Conservation (phyloP, 177 flowering plant genomes). For the Telopea speciosissima region DNA sequence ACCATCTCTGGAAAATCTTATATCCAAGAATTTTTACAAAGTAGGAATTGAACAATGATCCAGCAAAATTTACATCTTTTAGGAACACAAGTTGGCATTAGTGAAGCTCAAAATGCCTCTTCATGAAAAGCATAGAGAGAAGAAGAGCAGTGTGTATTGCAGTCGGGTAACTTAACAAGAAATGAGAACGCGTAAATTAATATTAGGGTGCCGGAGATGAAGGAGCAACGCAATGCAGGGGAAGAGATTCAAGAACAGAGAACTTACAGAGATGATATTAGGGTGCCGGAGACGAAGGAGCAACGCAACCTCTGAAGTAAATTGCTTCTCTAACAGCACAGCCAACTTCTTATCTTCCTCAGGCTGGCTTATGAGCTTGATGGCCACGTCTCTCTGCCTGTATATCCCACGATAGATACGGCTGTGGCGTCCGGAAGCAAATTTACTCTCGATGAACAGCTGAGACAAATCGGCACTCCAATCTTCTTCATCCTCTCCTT, state of each 20-base stretch:
- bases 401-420: constrained; percentile 84
- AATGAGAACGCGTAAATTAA: too few relatives aligned
- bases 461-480: constrained; percentile 96
- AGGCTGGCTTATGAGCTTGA: constrained; percentile 86
- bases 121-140: too few relatives aligned
- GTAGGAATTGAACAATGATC: not conserved
- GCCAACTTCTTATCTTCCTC: constrained; percentile 82
- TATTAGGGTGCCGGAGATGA: too few relatives aligned
- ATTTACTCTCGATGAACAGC: constrained; percentile 63
- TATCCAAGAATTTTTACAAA: not conserved
- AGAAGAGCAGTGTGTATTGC: too few relatives aligned
- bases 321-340: constrained; percentile 57
- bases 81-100: not conserved
- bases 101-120: not conserved
- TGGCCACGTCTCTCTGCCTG: constrained; percentile 76
- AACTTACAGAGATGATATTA: constrained; percentile 80
- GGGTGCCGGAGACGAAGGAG: constrained; percentile 68
- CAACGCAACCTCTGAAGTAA: constrained; percentile 75
- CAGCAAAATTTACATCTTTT: not conserved
- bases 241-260: too few relatives aligned
- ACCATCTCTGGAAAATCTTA: not conserved
- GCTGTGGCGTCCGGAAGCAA: constrained; percentile 86
- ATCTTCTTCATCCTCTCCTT: constrained; percentile 72
- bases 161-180: too few relatives aligned
- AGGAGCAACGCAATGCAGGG: too few relatives aligned